Evolutionary conservation across 2,329 filamentous ascomycete species (phyloP).

Genomic region (Hymenoscyphus fructigenus): DNA sequence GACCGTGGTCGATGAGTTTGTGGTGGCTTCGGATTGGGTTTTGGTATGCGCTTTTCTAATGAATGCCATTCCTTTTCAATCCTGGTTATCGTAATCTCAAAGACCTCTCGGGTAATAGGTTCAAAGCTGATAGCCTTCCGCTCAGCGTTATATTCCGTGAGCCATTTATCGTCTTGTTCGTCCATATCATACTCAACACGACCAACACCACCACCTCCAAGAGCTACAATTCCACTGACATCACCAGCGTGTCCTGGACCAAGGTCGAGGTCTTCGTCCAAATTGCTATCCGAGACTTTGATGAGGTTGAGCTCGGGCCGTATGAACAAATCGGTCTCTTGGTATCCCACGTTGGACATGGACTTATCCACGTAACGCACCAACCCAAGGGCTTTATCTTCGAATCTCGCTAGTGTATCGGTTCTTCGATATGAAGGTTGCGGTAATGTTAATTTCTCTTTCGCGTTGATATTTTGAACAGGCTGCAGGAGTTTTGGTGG

Average conservation of each 20-base stretch:
- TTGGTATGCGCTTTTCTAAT: constrained; percentile 93
- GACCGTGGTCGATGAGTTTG: constrained; percentile 92
- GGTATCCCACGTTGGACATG: constrained; percentile 94
- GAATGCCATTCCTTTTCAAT: constrained; percentile 99
- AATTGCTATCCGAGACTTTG: constrained; percentile 58
- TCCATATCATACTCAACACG: constrained; percentile 99
- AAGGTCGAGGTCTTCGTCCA: constrained; percentile 59
- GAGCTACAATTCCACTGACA: constrained; percentile 53
- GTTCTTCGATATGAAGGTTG: constrained; percentile 72
- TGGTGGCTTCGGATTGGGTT: constrained; percentile 92
- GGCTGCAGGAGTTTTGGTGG: constrained; percentile 66
- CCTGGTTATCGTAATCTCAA: constrained; percentile 97
- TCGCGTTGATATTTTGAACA: constrained; percentile 68
- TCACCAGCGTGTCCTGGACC: constrained; percentile 51
- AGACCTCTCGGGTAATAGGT: constrained; percentile 85
- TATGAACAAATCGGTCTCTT: constrained; percentile 87
- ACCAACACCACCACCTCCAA: constrained; percentile 58
- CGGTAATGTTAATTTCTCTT: constrained; percentile 76
- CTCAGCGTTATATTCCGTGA: constrained; percentile 78
- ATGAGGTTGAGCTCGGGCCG: constrained; percentile 73
- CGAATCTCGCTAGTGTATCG: constrained; percentile 77
- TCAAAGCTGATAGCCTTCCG: constrained; percentile 74
- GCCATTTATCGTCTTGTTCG: constrained; percentile 96
- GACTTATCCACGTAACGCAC: constrained; percentile 92
- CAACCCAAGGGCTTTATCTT: constrained; percentile 81